Conservation (phyloP, 116 monocot species). For the Trichopus zeylanicus region DNA sequence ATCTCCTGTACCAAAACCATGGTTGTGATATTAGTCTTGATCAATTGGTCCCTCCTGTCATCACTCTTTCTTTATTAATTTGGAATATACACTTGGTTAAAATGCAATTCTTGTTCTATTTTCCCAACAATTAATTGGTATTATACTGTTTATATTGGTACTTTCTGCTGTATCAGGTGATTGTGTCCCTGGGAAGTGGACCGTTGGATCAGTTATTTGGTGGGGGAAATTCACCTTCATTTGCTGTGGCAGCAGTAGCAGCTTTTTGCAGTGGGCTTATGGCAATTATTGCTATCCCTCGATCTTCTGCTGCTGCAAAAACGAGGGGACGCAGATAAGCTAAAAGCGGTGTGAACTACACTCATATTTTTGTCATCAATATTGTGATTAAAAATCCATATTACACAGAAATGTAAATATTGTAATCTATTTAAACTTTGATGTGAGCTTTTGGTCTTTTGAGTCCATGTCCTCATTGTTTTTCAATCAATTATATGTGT, state of each 20-base stretch:
- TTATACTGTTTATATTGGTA: not conserved
- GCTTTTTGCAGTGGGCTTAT: constrained; percentile 65
- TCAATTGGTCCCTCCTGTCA: too few species aligned
- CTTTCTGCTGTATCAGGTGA: constrained; percentile 31
- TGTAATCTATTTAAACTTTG: too few species aligned
- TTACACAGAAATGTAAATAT: too few species aligned
- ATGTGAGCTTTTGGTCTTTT: too few species aligned
- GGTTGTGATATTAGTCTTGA: too few species aligned
- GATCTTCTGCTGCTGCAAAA: constrained; percentile 21
- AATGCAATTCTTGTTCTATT: not conserved
- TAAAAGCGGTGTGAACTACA: not conserved
- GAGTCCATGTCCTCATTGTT: too few species aligned
- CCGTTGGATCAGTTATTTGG: constrained; percentile 85
- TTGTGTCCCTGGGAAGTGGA: constrained; percentile 71
- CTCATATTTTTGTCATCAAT: too few species aligned
- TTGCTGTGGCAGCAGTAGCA: constrained; percentile 60
- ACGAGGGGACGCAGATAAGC: constrained; percentile 35
- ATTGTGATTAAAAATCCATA: too few species aligned
- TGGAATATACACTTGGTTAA: too few species aligned
- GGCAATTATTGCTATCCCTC: constrained; percentile 63
- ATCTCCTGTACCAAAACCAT: too few species aligned
- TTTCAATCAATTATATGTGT: too few species aligned
- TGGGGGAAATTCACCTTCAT: constrained; percentile 74
- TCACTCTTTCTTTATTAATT: too few species aligned
- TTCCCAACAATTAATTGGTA: not conserved